These are phyloP conservation scores for Shiraia sp. DNA, from an alignment of 2,329 filamentous ascomycete genomes.

Conservation along the genomic window DNA sequence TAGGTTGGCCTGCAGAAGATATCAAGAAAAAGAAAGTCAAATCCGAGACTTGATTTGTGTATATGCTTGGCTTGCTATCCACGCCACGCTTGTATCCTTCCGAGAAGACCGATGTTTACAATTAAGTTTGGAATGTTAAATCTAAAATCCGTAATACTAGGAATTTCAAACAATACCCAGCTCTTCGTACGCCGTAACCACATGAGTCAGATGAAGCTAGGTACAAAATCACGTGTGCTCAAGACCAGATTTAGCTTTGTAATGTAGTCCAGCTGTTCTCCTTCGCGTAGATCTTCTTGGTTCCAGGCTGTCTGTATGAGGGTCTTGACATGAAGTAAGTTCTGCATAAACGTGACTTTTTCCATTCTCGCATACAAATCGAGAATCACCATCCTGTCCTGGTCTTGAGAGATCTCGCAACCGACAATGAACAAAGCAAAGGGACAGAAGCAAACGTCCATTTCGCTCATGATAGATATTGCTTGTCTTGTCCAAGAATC, in stretches of 20 bases:
- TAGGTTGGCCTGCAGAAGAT: no score
- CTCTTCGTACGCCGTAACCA: no score
- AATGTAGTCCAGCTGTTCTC: slow-evolving; percentile 7
- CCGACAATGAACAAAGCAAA: slow-evolving; percentile 30
- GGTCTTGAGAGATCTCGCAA: slow-evolving; percentile 28
- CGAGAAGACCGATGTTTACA: no score
- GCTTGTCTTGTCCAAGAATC: slow-evolving; percentile 1
- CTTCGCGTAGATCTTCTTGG: slow-evolving; percentile 12
- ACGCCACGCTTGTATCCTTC: no score
- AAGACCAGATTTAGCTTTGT: slow-evolving; percentile 8
- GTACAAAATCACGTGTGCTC: slow-evolving; percentile 5
- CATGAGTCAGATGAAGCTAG: slow-evolving; percentile 6
- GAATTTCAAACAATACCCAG: no score
- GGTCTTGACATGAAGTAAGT: slow-evolving; percentile 3
- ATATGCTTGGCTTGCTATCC: no score
- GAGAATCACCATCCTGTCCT: slow-evolving; percentile 20
- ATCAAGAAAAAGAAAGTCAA: no score
- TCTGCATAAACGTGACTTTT: background rate
- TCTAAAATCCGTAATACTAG: no score
- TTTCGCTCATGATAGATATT: slow-evolving; percentile 8
- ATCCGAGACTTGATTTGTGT: no score
- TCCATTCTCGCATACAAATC: slow-evolving; percentile 8
- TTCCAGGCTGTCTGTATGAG: slow-evolving; percentile 15
- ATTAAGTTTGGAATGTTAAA: no score
- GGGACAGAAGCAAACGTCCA: slow-evolving; percentile 19